Evolutionary conservation across 345 rosid genomes (phyloP).

Genomic region (Gossypium longicalyx): DNA sequence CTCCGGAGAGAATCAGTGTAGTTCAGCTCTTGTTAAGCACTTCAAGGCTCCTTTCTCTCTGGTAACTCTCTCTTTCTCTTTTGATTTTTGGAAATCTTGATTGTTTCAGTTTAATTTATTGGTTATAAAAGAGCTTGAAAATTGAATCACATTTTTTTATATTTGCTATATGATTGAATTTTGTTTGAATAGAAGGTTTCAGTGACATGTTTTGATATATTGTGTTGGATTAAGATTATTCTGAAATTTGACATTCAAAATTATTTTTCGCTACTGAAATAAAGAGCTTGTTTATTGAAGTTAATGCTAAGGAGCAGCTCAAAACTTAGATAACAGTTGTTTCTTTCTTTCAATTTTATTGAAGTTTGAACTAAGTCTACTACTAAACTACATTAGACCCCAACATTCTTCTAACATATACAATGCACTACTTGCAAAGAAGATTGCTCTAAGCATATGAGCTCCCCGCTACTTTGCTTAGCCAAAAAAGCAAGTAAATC

Average conservation of each 20-base stretch:
- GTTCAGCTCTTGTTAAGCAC: not conserved
- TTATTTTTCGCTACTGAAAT: not conserved
- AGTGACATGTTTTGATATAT: not conserved
- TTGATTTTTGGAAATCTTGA: not conserved
- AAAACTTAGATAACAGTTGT: too few species aligned
- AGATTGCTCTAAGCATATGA: not conserved
- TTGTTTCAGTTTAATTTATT: not conserved
- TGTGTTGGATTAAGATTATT: not conserved
- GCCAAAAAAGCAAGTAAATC: not conserved
- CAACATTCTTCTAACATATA: too few species aligned
- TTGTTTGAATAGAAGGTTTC: not conserved
- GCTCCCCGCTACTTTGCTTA: not conserved
- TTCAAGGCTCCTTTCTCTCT: not conserved
- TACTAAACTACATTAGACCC: too few species aligned
- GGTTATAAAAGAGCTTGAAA: not conserved
- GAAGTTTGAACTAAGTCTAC: too few species aligned
- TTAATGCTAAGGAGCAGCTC: too few species aligned
- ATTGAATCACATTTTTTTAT: not conserved
- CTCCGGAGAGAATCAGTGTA: not conserved
- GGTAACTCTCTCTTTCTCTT: not conserved
- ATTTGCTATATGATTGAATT: not conserved
- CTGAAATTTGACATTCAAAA: not conserved
- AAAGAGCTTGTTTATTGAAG: not conserved
- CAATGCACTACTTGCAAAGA: not conserved
- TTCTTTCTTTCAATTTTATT: too few species aligned